phyloP scores from a whole-genome alignment of 2,329 filamentous ascomycete species.

The Didymella exigua region DNA sequence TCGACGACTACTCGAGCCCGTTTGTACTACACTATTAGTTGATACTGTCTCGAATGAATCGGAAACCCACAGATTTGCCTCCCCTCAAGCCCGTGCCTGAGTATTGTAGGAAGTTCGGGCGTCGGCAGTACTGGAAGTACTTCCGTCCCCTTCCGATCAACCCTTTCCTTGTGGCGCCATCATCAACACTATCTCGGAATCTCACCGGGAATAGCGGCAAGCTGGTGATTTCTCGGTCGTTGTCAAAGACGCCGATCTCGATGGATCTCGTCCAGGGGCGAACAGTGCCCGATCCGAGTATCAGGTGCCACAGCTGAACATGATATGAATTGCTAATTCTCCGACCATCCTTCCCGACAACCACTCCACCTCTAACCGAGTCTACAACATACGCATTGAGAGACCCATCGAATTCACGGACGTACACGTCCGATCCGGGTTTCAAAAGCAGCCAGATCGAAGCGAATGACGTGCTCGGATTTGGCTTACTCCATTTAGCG shows the following conservation, averaged over 20 bases:
- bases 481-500: background rate
- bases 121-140: background rate
- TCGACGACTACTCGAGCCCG: background rate
- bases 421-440: constrained; percentile 17
- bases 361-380: background rate
- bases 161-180: background rate
- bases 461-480: constrained; percentile 10
- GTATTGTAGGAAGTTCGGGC: background rate
- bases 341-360: background rate
- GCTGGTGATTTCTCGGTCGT: background rate
- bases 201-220: background rate
- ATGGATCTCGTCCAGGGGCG: background rate
- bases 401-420: constrained; percentile 10
- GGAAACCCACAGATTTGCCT: background rate
- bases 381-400: constrained; percentile 15
- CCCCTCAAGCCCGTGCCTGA: background rate
- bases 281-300: background rate
- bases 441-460: constrained; percentile 17
- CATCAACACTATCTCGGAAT: background rate
- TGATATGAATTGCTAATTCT: background rate
- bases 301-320: background rate
- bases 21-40: background rate
- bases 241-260: background rate
- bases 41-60: too few relatives aligned
- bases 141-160: background rate